phyloP scores from a whole-genome alignment of 495 filamentous ascomycete species.

The Massariosphaeria phaeospora region DNA sequence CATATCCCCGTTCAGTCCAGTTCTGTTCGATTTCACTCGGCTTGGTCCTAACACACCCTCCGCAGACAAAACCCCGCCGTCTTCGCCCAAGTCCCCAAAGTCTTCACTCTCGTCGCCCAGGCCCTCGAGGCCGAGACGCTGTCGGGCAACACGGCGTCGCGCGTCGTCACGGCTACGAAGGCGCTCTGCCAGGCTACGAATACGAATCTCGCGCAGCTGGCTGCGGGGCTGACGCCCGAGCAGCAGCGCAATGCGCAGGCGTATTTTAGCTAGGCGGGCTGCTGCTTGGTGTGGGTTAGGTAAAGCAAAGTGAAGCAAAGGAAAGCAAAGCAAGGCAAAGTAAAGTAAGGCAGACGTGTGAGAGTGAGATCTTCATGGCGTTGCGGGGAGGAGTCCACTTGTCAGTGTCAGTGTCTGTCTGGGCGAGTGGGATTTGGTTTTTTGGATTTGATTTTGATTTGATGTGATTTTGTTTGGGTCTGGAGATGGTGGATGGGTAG shows the following conservation, averaged over 20 bases:
- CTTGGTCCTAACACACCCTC: too few relatives aligned
- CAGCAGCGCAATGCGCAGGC: slow-evolving; percentile 67
- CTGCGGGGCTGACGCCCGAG: slow-evolving; percentile 66
- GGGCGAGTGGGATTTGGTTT: too few relatives aligned
- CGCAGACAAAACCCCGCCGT: slow-evolving; percentile 88
- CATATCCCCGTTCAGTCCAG: not conserved
- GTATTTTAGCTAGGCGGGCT: slow-evolving; percentile 36
- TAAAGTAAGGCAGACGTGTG: too few relatives aligned
- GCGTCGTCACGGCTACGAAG: slow-evolving; percentile 70
- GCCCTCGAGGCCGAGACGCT: slow-evolving; percentile 88
- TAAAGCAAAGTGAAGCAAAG: too few relatives aligned
- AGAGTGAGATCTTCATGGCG: too few relatives aligned
- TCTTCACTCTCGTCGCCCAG: slow-evolving; percentile 76
- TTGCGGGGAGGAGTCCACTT: too few relatives aligned
- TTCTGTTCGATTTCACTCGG: slow-evolving; percentile 14
- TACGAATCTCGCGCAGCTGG: slow-evolving; percentile 63
- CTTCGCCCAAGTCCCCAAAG: slow-evolving; percentile 61
- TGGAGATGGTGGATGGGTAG: too few relatives aligned
- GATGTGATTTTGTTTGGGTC: too few relatives aligned
- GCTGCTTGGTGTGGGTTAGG: too few relatives aligned
- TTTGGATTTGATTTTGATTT: too few relatives aligned
- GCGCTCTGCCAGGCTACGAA: slow-evolving; percentile 62
- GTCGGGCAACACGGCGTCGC: slow-evolving; percentile 69
- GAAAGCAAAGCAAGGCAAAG: too few relatives aligned
- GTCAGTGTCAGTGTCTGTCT: too few relatives aligned